Evolutionary conservation across 2,329 filamentous ascomycete species (phyloP).

Genomic region (Trichoderma koningii): DNA sequence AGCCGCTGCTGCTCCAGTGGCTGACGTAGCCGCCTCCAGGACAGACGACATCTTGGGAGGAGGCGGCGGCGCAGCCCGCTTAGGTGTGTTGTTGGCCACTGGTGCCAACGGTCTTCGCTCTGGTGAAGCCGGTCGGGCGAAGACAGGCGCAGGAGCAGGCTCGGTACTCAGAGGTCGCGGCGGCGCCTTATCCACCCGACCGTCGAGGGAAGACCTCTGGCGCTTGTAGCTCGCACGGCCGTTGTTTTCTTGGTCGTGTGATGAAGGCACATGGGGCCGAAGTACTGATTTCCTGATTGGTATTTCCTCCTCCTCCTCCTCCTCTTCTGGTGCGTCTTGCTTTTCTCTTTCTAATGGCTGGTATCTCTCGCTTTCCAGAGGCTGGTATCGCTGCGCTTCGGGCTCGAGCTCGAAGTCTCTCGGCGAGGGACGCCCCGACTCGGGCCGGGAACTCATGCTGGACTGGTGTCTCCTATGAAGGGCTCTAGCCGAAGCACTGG

Average conservation of each 20-base stretch:
- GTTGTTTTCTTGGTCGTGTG: constrained; percentile 84
- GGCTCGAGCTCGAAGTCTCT: constrained; percentile 31
- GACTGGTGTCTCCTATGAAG: constrained; percentile 46
- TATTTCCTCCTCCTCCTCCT: constrained; percentile 41
- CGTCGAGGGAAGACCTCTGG: constrained; percentile 57
- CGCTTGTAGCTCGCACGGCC: constrained; percentile 68
- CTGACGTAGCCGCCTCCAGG: constrained; percentile 84
- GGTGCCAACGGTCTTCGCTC: constrained; percentile 58
- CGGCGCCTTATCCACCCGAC: constrained; percentile 58
- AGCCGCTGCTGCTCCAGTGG: constrained; percentile 77
- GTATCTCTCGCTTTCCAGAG: constrained; percentile 31
- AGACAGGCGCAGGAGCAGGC: constrained; percentile 45
- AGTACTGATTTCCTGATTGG: constrained; percentile 48
- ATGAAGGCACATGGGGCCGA: constrained; percentile 60
- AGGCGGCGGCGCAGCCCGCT: constrained; percentile 74
- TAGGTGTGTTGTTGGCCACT: constrained; percentile 69
- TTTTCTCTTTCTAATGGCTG: constrained; percentile 36
- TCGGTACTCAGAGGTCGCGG: constrained; percentile 53
- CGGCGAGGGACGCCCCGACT: constrained; percentile 39
- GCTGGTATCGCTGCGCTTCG: constrained; percentile 35
- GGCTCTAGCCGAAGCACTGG: constrained; percentile 47
- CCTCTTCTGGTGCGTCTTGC: constrained; percentile 37
- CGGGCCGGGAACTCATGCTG: constrained; percentile 41
- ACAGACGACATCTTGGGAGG: constrained; percentile 91
- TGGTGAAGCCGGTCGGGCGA: constrained; percentile 47